Evolutionary conservation across 2,329 filamentous ascomycete species (phyloP).

Genomic region (Neospermospora avenae): DNA sequence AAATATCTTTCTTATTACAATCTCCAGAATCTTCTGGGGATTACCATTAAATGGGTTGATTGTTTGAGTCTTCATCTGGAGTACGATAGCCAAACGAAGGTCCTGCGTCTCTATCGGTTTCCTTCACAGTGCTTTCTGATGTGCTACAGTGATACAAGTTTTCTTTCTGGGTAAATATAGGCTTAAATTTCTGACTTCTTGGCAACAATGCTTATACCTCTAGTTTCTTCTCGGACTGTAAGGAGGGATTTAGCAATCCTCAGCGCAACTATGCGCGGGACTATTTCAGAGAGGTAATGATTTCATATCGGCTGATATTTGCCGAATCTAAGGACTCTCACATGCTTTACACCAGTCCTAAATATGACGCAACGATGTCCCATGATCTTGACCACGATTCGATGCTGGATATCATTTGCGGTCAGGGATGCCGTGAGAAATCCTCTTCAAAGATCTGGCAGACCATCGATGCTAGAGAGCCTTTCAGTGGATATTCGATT

Average conservation of each 20-base stretch:
- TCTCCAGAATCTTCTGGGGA: background rate
- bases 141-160: background rate
- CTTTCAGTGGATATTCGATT: background rate
- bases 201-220: background rate
- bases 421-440: slow-evolving; percentile 1
- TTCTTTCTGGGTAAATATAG: slow-evolving; percentile 3
- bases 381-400: background rate
- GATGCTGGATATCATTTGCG: slow-evolving; percentile 15
- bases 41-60: slow-evolving; percentile 17
- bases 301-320: slow-evolving; percentile 24
- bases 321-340: slow-evolving; percentile 13
- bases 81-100: slow-evolving; percentile 10
- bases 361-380: background rate
- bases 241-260: background rate
- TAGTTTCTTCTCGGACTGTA: background rate
- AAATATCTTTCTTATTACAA: background rate
- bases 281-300: background rate
- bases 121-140: slow-evolving; percentile 11
- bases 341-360: background rate
- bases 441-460: slow-evolving; percentile 10
- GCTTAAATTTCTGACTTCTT: background rate
- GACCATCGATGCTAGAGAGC: slow-evolving; percentile 12
- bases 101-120: slow-evolving; percentile 16
- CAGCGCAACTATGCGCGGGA: background rate
- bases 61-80: slow-evolving; percentile 16